Conservation (phyloP, 495 filamentous ascomycete species). For the Apodospora peruviana region DNA sequence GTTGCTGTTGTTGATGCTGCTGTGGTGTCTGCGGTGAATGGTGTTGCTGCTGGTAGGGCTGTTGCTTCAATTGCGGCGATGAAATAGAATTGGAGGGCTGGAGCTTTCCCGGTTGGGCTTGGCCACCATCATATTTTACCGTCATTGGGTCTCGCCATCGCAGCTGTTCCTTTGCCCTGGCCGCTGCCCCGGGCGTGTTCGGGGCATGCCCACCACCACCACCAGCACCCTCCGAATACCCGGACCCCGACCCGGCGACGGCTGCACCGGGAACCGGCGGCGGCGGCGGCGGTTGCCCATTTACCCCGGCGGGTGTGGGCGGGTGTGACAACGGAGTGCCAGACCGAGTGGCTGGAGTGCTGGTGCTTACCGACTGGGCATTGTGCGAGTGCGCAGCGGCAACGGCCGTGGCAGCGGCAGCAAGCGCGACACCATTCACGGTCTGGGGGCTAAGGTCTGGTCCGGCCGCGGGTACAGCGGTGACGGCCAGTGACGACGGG, state of each 20-base stretch:
- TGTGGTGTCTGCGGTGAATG: neutral
- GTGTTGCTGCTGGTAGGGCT: neutral
- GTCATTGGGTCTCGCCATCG: slow-evolving; percentile 18
- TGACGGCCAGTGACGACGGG: neutral
- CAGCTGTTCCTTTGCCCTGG: slow-evolving; percentile 4
- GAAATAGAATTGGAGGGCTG: slow-evolving; percentile 1
- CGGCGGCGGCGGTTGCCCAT: neutral
- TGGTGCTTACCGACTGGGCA: neutral
- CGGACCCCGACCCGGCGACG: no score
- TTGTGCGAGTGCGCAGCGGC: neutral
- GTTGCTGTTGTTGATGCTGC: slow-evolving; percentile 3
- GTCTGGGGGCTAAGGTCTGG: neutral
- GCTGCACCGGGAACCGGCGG: neutral
- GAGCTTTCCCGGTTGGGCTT: slow-evolving; percentile 12
- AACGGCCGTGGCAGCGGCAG: neutral
- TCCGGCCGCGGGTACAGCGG: neutral
- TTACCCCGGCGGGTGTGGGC: slow-evolving; percentile 4
- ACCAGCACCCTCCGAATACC: no score
- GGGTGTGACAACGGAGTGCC: slow-evolving; percentile 9
- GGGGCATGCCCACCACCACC: no score
- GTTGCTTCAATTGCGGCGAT: neutral
- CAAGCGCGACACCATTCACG: slow-evolving; percentile 1
- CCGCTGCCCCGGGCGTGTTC: neutral
- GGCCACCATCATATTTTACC: slow-evolving; percentile 15
- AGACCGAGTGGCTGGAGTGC: slow-evolving; percentile 3